These are phyloP conservation scores for Talaromyces sp. DNA, from an alignment of 2,329 filamentous ascomycete genomes.

Conservation along the genomic window DNA sequence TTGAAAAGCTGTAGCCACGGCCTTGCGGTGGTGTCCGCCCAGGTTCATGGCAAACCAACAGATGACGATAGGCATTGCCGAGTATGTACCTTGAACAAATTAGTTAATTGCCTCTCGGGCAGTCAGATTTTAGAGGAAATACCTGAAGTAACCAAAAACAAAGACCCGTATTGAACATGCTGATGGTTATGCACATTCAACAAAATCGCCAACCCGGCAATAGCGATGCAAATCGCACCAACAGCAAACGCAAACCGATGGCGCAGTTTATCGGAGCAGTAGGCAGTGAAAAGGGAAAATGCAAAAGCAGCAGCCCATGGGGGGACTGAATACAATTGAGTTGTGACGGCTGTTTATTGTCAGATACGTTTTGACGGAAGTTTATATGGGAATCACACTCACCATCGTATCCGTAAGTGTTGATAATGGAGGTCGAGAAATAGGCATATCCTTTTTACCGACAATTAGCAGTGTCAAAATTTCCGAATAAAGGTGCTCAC, in stretches of 20 bases:
- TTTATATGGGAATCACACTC: conserved; percentile 13
- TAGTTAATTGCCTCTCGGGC: neutral
- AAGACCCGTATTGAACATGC: conserved; percentile 66
- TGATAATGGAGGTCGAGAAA: conserved; percentile 68
- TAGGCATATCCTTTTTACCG: conserved; percentile 58
- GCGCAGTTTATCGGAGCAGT: conserved; percentile 62
- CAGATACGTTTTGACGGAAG: neutral
- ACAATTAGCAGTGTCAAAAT: conserved; percentile 4
- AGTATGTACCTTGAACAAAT: conserved; percentile 46
- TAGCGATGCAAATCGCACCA: conserved; percentile 61
- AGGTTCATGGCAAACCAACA: conserved; percentile 83
- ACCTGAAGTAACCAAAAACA: conserved; percentile 78
- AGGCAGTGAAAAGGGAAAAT: conserved; percentile 72
- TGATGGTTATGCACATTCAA: conserved; percentile 64
- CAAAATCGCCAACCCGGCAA: conserved; percentile 72
- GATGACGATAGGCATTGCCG: conserved; percentile 82
- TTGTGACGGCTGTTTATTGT: conserved; percentile 38
- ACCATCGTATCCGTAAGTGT: conserved; percentile 57
- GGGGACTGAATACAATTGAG: conserved; percentile 48
- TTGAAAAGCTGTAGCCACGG: conserved; percentile 70
- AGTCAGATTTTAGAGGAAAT: conserved; percentile 26
- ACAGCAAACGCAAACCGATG: conserved; percentile 74
- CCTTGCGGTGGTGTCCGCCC: conserved; percentile 64
- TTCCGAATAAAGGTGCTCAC: conserved; percentile 22
- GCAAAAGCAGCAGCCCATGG: conserved; percentile 69